Conservation (phyloP, 495 filamentous ascomycete species). For the Podospora didyma region DNA sequence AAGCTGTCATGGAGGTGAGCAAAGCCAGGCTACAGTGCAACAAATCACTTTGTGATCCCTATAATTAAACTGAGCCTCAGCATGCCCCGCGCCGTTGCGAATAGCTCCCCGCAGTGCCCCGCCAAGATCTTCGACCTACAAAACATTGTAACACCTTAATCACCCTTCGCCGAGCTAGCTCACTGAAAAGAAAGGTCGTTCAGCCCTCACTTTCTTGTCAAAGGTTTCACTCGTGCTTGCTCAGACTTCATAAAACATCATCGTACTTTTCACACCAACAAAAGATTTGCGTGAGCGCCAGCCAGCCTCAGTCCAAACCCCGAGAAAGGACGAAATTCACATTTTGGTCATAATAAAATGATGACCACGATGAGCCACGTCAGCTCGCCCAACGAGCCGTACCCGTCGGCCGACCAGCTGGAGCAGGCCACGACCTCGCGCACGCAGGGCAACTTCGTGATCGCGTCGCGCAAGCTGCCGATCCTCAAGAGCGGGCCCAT, state of each 20-base stretch:
- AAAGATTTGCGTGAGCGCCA: too few relatives aligned
- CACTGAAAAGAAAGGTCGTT: too few relatives aligned
- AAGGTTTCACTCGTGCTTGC: too few relatives aligned
- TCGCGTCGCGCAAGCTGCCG: slow-evolving; percentile 78
- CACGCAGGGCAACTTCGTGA: slow-evolving; percentile 59
- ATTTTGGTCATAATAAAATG: background rate
- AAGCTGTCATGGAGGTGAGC: too few relatives aligned
- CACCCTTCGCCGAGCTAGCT: too few relatives aligned
- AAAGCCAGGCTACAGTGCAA: too few relatives aligned
- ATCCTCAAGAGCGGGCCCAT: slow-evolving; percentile 90
- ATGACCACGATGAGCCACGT: slow-evolving; percentile 22
- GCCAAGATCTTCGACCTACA: background rate
- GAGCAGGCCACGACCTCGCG: slow-evolving; percentile 40
- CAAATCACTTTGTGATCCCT: too few relatives aligned
- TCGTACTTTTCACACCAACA: too few relatives aligned
- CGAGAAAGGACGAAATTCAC: background rate
- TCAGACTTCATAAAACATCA: too few relatives aligned
- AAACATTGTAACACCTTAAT: too few relatives aligned
- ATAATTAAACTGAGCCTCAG: background rate
- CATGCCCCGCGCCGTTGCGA: background rate
- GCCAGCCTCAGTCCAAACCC: too few relatives aligned
- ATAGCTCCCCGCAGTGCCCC: background rate
- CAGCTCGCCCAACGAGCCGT: slow-evolving; percentile 36
- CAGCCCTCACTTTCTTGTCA: too few relatives aligned
- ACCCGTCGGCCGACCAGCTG: slow-evolving; percentile 29